Base-by-base conservation (phyloP, 2,329 filamentous ascomycete genomes). In the Lasiodiplodia hormozganensis region DNA sequence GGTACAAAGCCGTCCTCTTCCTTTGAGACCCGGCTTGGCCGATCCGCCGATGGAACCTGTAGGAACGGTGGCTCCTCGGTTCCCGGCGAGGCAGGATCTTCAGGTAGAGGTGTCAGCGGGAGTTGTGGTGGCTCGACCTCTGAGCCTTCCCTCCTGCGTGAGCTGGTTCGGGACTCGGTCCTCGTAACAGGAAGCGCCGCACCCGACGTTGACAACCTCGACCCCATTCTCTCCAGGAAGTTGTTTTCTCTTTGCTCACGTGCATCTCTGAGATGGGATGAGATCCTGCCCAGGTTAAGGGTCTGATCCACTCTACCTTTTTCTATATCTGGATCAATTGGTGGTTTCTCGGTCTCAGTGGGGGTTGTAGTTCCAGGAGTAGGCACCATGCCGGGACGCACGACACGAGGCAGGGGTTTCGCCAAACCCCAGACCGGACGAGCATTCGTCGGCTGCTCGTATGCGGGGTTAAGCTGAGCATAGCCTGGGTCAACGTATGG, bases 381-480 rank as follows among this genome's bases (percentile, higher is more conserved):
- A 0, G 83, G 84, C 1, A 85, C 80, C 85, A 87, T 87, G 12
- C 85, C 85, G 23, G 82, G 78, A 47, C 85, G 80, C 65, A 87
- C 79, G 0, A 87, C 85, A 70, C 84, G 84, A 38, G 85, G 85
- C 31, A 87, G 73, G 7, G 85, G 85, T 71, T 86, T 85, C 3
- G 84, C 85, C 64, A 87, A 74, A 74, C 84, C 82, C 82, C 85
- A 87, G 57, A 87, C 82, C 0, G 85, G 85, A 67, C 84, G 36
- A 4, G 38, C 82, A 18, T 85, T 83, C 8, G 78, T 76, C 3
- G 85, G 80, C 67, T 86, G 83, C 38, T 86, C 85, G 69, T 87
- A 87, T 36, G 84, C 81, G 2, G 86, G 85, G 64, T 88, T 87
- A 3, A 87, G 77, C 12, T 84, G 79, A 12, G 79, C 78, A 70